Evolutionary conservation across 2,329 filamentous ascomycete genomes (phyloP).

Genomic region (Verticillium longisporum): DNA sequence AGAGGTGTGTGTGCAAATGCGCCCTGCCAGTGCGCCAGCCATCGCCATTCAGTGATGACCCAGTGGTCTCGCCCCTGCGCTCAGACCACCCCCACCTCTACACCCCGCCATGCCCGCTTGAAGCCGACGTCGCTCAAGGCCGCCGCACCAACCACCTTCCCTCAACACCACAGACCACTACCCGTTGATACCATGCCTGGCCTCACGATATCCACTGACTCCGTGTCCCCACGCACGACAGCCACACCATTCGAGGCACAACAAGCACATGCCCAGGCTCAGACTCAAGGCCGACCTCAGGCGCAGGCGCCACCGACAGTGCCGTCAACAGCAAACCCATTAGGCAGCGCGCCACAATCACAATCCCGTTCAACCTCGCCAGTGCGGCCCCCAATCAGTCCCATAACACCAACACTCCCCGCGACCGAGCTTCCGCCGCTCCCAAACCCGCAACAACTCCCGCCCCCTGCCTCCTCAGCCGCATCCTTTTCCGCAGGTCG

Average conservation of each 20-base stretch:
- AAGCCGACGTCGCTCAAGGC: neutral
- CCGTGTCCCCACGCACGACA: constrained; percentile 13
- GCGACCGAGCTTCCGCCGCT: constrained; percentile 23
- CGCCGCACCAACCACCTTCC: neutral
- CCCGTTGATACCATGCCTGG: constrained; percentile 18
- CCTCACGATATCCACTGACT: constrained; percentile 19
- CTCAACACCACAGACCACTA: neutral
- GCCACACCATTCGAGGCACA: constrained; percentile 10
- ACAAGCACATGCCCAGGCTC: neutral
- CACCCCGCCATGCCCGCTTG: neutral
- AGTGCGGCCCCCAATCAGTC: constrained; percentile 43
- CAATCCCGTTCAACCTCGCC: constrained; percentile 34
- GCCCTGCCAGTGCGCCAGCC: neutral
- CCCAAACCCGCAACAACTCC: neutral
- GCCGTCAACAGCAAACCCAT: constrained; percentile 2
- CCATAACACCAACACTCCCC: constrained; percentile 44
- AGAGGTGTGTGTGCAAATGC: neutral
- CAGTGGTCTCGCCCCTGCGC: neutral
- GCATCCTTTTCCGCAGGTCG: constrained; percentile 22
- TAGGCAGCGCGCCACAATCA: constrained; percentile 3
- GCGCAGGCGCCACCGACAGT: neutral
- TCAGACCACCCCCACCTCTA: neutral
- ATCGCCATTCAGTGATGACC: neutral
- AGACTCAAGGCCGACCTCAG: neutral
- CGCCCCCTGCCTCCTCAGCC: neutral